Base-by-base conservation (phyloP, 2,329 filamentous ascomycete species). In the Sphaerostilbella broomeana region DNA sequence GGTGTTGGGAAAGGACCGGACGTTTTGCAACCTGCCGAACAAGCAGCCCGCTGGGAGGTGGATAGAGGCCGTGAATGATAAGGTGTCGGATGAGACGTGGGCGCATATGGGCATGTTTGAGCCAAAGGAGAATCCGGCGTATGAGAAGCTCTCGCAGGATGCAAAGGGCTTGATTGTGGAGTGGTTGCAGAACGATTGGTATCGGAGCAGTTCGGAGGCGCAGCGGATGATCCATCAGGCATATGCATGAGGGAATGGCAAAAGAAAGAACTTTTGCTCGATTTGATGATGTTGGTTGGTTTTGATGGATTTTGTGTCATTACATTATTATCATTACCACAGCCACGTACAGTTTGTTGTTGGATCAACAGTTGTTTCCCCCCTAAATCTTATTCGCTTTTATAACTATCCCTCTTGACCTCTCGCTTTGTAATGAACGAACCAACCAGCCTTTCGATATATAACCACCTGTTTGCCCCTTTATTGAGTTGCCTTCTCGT, bases 51-150 rank as follows among this genome's bases (percentile, higher is more conserved):
- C 73, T 44, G 64, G 76, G 53, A 47, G 71, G 51, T 94, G 86
- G 83, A 70, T 71, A 47, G 73, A 77, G 52, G 81, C 79, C 4
- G 68, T 88, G 40, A 98, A 97, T 57, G 81, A 94, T 44, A 78
- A 76, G 52, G 86, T 84, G 1, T 67, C 64, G 9, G 86, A 94
- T 51, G 92, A 97, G 67, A 79, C 81, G 1, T 67, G 67, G 47
- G 90, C 90, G 19, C 92, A 97, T 61, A 86, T 81, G 69, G 68
- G 75, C 72, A 84, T 92, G 84, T 92, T 92, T 50, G 79, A 80
- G 37, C 70, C 78, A 1, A 71, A 70, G 44, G 72, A 79, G 30
- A 90, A 92, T 51, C 81, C 85, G 2, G 83, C 77, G 1, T 90
- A 87, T 52, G 74, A 77, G 45, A 70, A 68, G 39, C 69, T 92